These are phyloP conservation scores for Trapa incisa DNA, from an alignment of 345 rosid genomes.

Conservation along the genomic window DNA sequence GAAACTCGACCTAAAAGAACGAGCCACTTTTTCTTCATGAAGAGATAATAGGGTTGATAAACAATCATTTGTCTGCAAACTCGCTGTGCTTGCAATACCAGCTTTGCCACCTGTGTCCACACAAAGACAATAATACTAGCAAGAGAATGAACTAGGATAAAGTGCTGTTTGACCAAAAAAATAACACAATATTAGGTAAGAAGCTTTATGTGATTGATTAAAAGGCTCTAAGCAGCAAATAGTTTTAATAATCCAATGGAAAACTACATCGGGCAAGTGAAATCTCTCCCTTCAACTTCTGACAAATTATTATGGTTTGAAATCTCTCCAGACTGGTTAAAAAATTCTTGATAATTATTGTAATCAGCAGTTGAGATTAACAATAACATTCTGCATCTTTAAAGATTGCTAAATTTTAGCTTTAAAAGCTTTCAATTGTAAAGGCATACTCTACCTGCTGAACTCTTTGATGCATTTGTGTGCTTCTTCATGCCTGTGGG, in stretches of 20 bases:
- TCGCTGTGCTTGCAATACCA: slow-evolving; percentile 9
- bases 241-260: background rate
- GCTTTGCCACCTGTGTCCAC: slow-evolving; percentile 13
- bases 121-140: background rate
- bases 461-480: slow-evolving; percentile 12
- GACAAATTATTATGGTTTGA: background rate
- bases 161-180: no score
- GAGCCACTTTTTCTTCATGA: slow-evolving; percentile 39
- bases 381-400: background rate
- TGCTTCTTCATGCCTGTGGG: slow-evolving; percentile 14
- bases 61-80: slow-evolving; percentile 16
- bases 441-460: slow-evolving; percentile 8
- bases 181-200: background rate
- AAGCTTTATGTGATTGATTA: background rate
- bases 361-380: background rate
- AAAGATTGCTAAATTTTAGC: background rate
- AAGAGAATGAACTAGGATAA: background rate
- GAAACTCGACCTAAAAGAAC: slow-evolving; percentile 32
- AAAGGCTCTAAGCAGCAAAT: background rate
- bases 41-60: slow-evolving; percentile 28
- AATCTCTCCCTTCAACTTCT: background rate
- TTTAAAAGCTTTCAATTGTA: slow-evolving; percentile 19
- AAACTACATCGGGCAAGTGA: background rate
- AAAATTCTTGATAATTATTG: background rate
- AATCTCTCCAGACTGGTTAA: background rate